phyloP scores from a whole-genome alignment of 352 stramenopile genomes.

The Globisporangium nagaii region DNA sequence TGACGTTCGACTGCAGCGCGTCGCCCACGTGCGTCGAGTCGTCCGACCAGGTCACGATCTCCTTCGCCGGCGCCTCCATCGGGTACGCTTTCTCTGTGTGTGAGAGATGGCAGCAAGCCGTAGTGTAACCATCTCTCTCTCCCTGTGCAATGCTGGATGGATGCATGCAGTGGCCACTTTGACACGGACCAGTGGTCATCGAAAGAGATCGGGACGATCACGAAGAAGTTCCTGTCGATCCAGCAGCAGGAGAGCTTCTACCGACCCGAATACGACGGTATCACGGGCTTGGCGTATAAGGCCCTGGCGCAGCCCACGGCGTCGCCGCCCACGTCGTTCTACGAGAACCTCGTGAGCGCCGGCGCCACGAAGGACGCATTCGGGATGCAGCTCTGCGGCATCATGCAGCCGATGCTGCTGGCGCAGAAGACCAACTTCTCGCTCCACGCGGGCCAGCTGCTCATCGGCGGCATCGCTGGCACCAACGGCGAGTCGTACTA shows the following conservation, averaged over 20 bases:
- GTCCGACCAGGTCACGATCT: slow-evolving; percentile 24
- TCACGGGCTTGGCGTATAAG: slow-evolving; percentile 68
- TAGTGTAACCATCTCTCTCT: too few relatives aligned
- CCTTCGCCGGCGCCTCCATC: slow-evolving; percentile 62
- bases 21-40: slow-evolving; percentile 53
- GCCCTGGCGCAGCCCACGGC: slow-evolving; percentile 36
- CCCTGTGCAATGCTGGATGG: not conserved
- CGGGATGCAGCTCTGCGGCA: slow-evolving; percentile 70
- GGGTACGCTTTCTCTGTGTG: slow-evolving; percentile 23
- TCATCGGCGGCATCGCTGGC: slow-evolving; percentile 61
- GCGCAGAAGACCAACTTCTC: slow-evolving; percentile 34
- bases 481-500: slow-evolving; percentile 54
- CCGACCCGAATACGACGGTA: slow-evolving; percentile 67
- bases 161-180: slow-evolving; percentile 43
- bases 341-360: slow-evolving; percentile 41
- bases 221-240: slow-evolving; percentile 73
- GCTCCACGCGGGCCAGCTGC: slow-evolving; percentile 50
- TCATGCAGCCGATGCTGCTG: slow-evolving; percentile 63
- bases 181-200: slow-evolving; percentile 69
- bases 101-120: too few relatives aligned
- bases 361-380: slow-evolving; percentile 50
- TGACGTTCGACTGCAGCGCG: slow-evolving; percentile 58
- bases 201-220: slow-evolving; percentile 36
- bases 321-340: slow-evolving; percentile 40
- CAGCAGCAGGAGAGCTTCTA: slow-evolving; percentile 74